Percentiles rank a stretch among this genome's conserved stretches.
Conservation (phyloP, 495 filamentous ascomycete species). For the Polyplosphaeria fusca region DNA sequence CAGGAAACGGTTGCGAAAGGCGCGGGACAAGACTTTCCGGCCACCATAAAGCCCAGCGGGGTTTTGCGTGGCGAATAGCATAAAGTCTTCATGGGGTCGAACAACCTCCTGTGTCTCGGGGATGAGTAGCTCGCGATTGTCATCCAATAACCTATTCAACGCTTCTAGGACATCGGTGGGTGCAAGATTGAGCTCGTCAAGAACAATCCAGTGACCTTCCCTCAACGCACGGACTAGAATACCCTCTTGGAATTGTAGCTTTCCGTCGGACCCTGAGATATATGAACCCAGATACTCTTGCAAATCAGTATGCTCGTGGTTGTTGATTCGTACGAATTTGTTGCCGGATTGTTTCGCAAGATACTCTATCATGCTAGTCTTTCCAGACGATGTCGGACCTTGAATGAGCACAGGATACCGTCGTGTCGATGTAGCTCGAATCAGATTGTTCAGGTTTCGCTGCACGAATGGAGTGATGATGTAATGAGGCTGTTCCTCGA, state of each 20-base stretch:
- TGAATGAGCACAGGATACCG: constrained; percentile 94
- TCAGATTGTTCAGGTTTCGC: constrained; percentile 88
- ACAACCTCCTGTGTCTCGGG: constrained; percentile 95
- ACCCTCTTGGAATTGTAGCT: constrained; percentile 86
- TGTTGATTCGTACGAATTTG: constrained; percentile 97
- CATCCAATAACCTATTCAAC: constrained; percentile 88
- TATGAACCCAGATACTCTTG: constrained; percentile 98
- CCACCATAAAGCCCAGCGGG: constrained; percentile 94
- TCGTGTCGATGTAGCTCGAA: constrained; percentile 85
- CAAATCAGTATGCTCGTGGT: constrained; percentile 97
- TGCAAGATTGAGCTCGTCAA: constrained; percentile 95
- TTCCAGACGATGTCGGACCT: constrained; percentile 93
- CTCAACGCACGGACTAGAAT: constrained; percentile 88
- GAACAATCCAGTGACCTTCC: constrained; percentile 94
- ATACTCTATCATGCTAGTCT: constrained; percentile 99
- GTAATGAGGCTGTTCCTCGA: constrained; percentile 78
- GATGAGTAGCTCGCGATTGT: constrained; percentile 95
- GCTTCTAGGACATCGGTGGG: constrained; percentile 96
- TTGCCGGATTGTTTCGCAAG: constrained; percentile 93
- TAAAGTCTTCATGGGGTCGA: constrained; percentile 87
- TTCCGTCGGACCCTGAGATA: constrained; percentile 77
- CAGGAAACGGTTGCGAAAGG: constrained; percentile 94
- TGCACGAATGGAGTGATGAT: constrained; percentile 95
- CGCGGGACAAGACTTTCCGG: constrained; percentile 84
- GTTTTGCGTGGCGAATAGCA: constrained; percentile 99